A percentile compares a stretch with the other conserved stretches of the same genome.
phyloP scores from a whole-genome alignment of 805 yeast genomes.

The Metschnikowia koreensis region DNA sequence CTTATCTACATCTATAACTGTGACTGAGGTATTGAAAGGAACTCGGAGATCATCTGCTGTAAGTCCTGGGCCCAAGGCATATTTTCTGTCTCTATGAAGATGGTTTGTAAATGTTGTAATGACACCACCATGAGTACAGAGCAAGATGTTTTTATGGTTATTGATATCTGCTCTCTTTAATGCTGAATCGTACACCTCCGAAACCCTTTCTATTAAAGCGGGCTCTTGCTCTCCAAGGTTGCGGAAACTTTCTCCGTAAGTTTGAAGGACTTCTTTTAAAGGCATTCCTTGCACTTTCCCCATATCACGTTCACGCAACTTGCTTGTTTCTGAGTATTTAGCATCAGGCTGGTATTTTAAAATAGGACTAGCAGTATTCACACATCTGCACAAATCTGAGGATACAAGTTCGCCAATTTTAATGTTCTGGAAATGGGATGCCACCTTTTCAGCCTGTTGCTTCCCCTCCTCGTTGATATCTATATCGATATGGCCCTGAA shows the following conservation, averaged over 20 bases:
- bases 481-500: conserved; percentile 78
- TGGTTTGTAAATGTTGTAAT: conserved; percentile 59
- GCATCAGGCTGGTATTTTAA: conserved; percentile 25
- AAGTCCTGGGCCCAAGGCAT: conserved; percentile 37
- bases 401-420: conserved; percentile 47
- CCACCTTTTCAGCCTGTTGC: conserved; percentile 59
- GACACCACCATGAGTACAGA: conserved; percentile 83
- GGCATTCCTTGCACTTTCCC: conserved; percentile 75
- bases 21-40: conserved; percentile 75
- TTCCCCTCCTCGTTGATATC: conserved; percentile 61
- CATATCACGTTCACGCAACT: conserved; percentile 72
- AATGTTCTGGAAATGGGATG: conserved; percentile 38
- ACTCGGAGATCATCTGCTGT: conserved; percentile 45
- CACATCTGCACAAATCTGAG: conserved; percentile 59
- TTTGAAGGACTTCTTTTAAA: conserved; percentile 60
- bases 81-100: conserved; percentile 41
- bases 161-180: conserved; percentile 36
- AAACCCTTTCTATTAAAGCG: conserved; percentile 49
- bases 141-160: conserved; percentile 47
- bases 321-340: conserved; percentile 21
- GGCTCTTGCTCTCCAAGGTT: conserved; percentile 62
- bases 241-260: conserved; percentile 55
- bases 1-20: conserved; percentile 58
- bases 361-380: conserved; percentile 53
- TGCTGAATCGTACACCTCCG: conserved; percentile 42